Evolutionary conservation across 192 early-diverging fungal species (phyloP).

Genomic region (Coemansia sp.): DNA sequence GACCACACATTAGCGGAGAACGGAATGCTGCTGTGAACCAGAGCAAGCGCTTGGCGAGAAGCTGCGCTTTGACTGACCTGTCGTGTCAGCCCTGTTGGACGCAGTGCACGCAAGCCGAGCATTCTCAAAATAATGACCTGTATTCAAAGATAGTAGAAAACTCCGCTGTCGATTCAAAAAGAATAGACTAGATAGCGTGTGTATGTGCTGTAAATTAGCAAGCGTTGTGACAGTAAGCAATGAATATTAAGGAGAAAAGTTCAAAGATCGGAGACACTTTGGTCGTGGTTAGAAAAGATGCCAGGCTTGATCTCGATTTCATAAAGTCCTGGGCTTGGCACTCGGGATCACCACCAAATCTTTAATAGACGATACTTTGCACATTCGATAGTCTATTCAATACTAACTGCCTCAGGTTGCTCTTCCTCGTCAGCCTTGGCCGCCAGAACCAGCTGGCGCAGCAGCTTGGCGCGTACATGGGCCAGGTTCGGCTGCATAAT

Average conservation of each 20-base stretch:
- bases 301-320: too few species aligned
- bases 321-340: too few species aligned
- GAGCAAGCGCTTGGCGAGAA: not conserved
- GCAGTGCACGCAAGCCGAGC: not conserved
- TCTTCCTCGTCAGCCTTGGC: not conserved
- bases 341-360: too few species aligned
- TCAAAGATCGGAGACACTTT: too few species aligned
- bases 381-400: too few species aligned
- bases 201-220: not conserved
- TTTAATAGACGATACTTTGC: too few species aligned
- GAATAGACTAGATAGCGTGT: not conserved
- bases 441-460: conserved; percentile 26
- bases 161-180: not conserved
- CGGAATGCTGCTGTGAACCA: not conserved
- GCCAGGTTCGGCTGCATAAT: conserved; percentile 52
- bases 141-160: not conserved
- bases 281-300: too few species aligned
- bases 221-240: not conserved
- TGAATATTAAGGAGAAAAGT: too few species aligned
- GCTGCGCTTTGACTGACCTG: not conserved
- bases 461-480: conserved; percentile 33
- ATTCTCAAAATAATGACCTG: not conserved
- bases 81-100: not conserved
- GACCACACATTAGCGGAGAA: not conserved
- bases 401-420: too few species aligned